phyloP scores from a whole-genome alignment of 345 rosid species.

The Excoecaria agallocha region DNA sequence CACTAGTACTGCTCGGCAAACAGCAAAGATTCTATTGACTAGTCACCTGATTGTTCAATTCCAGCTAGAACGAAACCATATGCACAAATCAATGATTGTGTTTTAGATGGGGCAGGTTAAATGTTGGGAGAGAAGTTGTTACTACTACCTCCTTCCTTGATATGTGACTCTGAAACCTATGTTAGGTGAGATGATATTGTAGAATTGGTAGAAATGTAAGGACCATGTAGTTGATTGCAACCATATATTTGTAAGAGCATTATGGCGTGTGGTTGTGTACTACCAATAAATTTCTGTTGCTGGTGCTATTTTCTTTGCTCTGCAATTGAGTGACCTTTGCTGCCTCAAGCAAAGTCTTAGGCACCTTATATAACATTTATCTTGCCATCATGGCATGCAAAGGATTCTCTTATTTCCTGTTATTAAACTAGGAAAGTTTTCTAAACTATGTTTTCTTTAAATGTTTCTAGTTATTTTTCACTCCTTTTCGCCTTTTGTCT shows the following conservation, averaged over 20 bases:
- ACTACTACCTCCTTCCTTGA: not conserved
- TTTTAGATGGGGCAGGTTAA: constrained; percentile 10
- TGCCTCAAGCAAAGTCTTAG: not conserved
- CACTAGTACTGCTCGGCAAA: constrained; percentile 3
- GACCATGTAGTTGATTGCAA: not conserved
- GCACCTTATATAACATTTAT: not conserved
- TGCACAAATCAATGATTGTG: not conserved
- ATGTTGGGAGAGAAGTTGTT: constrained; percentile 1
- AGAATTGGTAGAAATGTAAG: not conserved
- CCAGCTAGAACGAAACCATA: not conserved
- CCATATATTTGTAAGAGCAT: not conserved
- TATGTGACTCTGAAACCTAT: not conserved
- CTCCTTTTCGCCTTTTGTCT: too few relatives aligned
- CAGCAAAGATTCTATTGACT: constrained; percentile 12
- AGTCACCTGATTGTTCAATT: constrained; percentile 16
- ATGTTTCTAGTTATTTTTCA: too few relatives aligned
- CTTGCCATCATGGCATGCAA: too few relatives aligned
- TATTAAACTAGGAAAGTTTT: too few relatives aligned
- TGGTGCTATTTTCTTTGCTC: not conserved
- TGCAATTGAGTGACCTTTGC: not conserved
- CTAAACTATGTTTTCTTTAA: too few relatives aligned
- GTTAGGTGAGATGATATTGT: not conserved
- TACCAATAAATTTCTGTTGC: not conserved
- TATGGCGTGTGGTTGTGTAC: not conserved
- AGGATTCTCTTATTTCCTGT: too few relatives aligned